These are phyloP conservation scores for Hylodesmum podocarpum DNA, from an alignment of 306 rosid species.

Conservation along the genomic window DNA sequence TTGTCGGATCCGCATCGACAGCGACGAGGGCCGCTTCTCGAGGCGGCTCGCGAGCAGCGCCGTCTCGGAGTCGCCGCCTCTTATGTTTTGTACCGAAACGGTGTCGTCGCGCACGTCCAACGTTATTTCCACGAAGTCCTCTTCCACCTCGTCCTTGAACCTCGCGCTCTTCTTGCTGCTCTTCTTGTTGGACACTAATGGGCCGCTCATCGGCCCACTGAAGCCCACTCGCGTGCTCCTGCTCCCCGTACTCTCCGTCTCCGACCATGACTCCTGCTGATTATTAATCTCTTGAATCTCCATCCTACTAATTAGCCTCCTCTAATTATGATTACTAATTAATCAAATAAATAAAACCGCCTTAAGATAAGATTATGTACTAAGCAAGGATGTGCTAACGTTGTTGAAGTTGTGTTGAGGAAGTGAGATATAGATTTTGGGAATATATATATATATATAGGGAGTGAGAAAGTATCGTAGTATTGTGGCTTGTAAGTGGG, in stretches of 20 bases:
- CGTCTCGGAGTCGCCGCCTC: slow-evolving; percentile 71
- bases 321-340: no score
- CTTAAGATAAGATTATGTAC: no score
- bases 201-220: slow-evolving; percentile 77
- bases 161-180: slow-evolving; percentile 57
- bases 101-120: slow-evolving; percentile 68
- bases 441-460: not conserved
- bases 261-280: slow-evolving; percentile 51
- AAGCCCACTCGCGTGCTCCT: slow-evolving; percentile 46
- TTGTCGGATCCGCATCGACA: slow-evolving; percentile 53
- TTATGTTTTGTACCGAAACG: slow-evolving; percentile 67
- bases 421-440: not conserved
- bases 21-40: slow-evolving; percentile 50
- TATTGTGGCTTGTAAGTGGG: no score
- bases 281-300: slow-evolving; percentile 74
- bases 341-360: no score
- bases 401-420: not conserved
- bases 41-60: slow-evolving; percentile 58
- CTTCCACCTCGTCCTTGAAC: slow-evolving; percentile 58
- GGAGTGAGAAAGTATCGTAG: not conserved
- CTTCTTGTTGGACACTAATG: slow-evolving; percentile 44
- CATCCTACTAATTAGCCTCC: no score
- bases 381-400: no score
- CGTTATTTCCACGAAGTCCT: slow-evolving; percentile 77
- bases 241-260: slow-evolving; percentile 53